Evolutionary conservation across 202 grass and related monocot genomes (phyloP).

Genomic region (Schoenoplectus triqueter): DNA sequence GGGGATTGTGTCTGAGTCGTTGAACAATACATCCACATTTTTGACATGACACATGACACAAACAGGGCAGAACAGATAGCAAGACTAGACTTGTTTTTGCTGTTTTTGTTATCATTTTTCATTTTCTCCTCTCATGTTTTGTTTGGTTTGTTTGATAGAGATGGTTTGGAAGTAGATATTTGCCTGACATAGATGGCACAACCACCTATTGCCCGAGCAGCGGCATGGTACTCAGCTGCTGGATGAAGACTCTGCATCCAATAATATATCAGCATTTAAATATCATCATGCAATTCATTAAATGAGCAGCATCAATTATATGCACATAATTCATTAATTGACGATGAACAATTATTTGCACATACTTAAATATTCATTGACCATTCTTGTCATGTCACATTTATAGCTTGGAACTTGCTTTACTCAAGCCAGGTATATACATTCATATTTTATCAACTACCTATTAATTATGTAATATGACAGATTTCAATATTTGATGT

Average conservation of each 20-base stretch:
- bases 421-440: neutral
- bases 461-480: neutral
- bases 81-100: slow-evolving; percentile 5
- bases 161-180: neutral
- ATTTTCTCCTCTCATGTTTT: neutral
- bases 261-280: neutral
- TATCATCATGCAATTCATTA: neutral
- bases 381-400: neutral
- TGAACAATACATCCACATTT: neutral
- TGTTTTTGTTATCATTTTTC: neutral
- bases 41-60: neutral
- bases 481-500: neutral
- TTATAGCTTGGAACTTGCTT: slow-evolving; percentile 17
- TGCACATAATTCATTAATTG: slow-evolving; percentile 9
- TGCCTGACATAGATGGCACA: slow-evolving; percentile 71
- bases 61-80: neutral
- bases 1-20: neutral
- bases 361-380: neutral
- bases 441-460: neutral
- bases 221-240: slow-evolving; percentile 82
- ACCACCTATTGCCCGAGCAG: slow-evolving; percentile 70
- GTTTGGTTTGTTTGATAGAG: neutral
- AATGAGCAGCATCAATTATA: neutral
- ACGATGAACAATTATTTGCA: slow-evolving; percentile 1
- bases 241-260: slow-evolving; percentile 67